Evolutionary conservation across 1,139 yeast species (phyloP).

Genomic region (Saccharomyces uvarum): DNA sequence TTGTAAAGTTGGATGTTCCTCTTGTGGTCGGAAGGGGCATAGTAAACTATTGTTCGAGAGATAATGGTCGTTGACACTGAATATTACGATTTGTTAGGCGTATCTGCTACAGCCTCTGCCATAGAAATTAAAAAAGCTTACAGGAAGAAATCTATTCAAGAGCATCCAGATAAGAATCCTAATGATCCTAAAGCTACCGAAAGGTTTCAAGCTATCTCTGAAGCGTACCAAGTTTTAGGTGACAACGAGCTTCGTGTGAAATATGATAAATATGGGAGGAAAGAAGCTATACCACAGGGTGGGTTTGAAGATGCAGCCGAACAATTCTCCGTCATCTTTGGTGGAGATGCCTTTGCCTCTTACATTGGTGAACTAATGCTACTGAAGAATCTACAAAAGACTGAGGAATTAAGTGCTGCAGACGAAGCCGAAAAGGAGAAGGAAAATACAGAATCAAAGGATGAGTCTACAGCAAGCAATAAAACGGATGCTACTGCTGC

Average conservation of each 20-base stretch:
- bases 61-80: conserved; percentile 79
- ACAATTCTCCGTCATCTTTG: conserved; percentile 78
- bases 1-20: neutral
- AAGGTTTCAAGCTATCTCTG: conserved; percentile 46
- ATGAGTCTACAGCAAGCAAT: neutral
- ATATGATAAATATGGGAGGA: conserved; percentile 82
- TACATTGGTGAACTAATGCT: conserved; percentile 90
- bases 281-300: conserved; percentile 68
- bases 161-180: conserved; percentile 93
- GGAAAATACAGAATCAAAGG: conserved; percentile 14
- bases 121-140: conserved; percentile 87
- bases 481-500: neutral
- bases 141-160: conserved; percentile 72
- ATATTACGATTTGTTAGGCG: conserved; percentile 71
- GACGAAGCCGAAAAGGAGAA: conserved; percentile 31
- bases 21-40: neutral
- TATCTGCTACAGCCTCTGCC: conserved; percentile 59
- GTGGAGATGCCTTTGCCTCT: conserved; percentile 84
- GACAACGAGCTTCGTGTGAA: conserved; percentile 65
- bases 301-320: conserved; percentile 90
- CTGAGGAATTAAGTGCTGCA: conserved; percentile 44
- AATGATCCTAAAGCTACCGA: conserved; percentile 66
- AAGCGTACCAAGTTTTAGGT: conserved; percentile 77
- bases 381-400: conserved; percentile 68
- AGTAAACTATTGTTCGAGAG: neutral